These are phyloP conservation scores for Ganoderma lingzhi DNA, from an alignment of 1,284 basidiomycete genomes.

Conservation along the genomic window DNA sequence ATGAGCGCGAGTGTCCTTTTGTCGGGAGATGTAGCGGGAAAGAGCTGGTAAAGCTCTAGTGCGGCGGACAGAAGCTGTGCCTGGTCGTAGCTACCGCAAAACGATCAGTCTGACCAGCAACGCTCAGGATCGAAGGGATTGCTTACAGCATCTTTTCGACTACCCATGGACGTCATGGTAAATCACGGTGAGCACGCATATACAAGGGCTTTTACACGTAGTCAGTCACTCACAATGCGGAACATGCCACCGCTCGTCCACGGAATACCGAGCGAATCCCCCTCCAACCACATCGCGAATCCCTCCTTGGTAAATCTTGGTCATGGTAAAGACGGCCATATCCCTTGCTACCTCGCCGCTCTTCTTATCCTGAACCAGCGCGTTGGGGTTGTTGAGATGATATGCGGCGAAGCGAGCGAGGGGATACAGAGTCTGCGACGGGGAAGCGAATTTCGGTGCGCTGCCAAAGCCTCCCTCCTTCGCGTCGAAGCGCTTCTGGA, in stretches of 20 bases:
- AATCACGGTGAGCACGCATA: not conserved
- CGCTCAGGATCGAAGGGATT: no score
- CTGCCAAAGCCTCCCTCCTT: slow-evolving; percentile 48
- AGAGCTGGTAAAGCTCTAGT: slow-evolving; percentile 37
- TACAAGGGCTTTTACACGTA: not conserved
- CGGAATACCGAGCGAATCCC: slow-evolving; percentile 52
- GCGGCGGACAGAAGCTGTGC: slow-evolving; percentile 44
- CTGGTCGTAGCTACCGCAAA: slow-evolving; percentile 46
- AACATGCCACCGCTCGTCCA: slow-evolving; percentile 53
- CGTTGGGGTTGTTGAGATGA: slow-evolving; percentile 17
- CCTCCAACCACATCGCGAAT: slow-evolving; percentile 54
- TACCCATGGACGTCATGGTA: slow-evolving; percentile 2
- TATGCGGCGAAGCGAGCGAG: slow-evolving; percentile 37
- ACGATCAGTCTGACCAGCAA: not conserved
- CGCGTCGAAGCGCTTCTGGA: slow-evolving; percentile 40
- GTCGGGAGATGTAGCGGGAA: slow-evolving; percentile 40
- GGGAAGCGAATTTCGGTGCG: slow-evolving; percentile 51
- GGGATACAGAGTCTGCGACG: slow-evolving; percentile 36
- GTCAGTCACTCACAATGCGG: slow-evolving; percentile 46
- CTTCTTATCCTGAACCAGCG: slow-evolving; percentile 16
- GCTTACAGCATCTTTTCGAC: slow-evolving; percentile 55
- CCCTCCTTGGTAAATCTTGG: slow-evolving; percentile 49
- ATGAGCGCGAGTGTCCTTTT: slow-evolving; percentile 32
- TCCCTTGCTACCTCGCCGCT: slow-evolving; percentile 33
- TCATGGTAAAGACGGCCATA: slow-evolving; percentile 40